A percentile compares a stretch with the other conserved stretches of the same genome.
Evolutionary conservation across 2,329 filamentous ascomycete species (phyloP).

Genomic region (Aspergillus sp.): DNA sequence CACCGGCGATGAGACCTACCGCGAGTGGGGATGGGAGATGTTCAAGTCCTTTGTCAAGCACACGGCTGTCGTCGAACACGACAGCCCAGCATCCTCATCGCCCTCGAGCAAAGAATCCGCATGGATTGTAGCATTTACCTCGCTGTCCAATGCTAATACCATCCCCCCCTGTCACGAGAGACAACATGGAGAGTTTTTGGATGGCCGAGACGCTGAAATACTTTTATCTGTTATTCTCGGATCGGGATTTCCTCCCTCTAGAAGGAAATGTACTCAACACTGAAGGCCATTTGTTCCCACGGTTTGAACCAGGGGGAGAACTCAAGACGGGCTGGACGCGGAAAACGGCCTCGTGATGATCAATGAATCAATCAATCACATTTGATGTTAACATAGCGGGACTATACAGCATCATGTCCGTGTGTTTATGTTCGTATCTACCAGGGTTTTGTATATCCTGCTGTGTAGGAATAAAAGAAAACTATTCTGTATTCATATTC

Average conservation of each 20-base stretch:
- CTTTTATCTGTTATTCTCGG: slow-evolving; percentile 90
- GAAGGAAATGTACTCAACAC: slow-evolving; percentile 92
- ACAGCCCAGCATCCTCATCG: slow-evolving; percentile 1
- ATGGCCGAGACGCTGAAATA: slow-evolving; percentile 98
- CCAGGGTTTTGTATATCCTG: too few species aligned
- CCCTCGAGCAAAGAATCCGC: slow-evolving; percentile 2
- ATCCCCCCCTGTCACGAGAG: slow-evolving; percentile 67
- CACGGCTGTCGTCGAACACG: slow-evolving; percentile 70
- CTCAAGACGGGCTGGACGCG: slow-evolving; percentile 38
- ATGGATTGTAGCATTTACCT: slow-evolving; percentile 65
- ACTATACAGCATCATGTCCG: too few species aligned
- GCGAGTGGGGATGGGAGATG: slow-evolving; percentile 98
- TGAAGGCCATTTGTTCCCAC: slow-evolving; percentile 84
- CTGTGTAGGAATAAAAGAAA: too few species aligned
- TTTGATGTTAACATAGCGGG: too few species aligned
- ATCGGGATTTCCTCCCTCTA: slow-evolving; percentile 74
- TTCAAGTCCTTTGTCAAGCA: slow-evolving; percentile 87
- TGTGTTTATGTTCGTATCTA: too few species aligned
- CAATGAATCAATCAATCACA: too few species aligned
- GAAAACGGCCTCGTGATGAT: slow-evolving; percentile 6
- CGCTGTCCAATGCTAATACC: slow-evolving; percentile 67
- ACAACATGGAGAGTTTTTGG: slow-evolving; percentile 99
- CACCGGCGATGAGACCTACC: slow-evolving; percentile 81
- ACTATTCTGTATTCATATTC: too few species aligned
- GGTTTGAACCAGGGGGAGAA: slow-evolving; percentile 66